Conservation (phyloP, 768 basidiomycete species). For the Suillus fuscotomentosus region DNA sequence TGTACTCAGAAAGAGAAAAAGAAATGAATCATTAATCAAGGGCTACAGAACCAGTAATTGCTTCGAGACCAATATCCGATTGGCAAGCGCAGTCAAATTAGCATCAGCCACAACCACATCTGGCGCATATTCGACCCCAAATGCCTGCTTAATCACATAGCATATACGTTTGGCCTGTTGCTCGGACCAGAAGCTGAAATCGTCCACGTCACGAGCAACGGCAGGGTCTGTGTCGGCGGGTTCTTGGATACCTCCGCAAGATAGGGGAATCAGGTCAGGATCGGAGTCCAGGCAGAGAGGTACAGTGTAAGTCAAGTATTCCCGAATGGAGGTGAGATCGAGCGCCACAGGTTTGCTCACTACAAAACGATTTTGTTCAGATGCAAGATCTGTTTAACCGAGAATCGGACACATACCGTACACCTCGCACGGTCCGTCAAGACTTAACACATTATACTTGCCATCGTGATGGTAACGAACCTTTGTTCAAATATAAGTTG, state of each 20-base stretch:
- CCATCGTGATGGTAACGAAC: constrained; percentile 94
- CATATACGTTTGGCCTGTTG: constrained; percentile 89
- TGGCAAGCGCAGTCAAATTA: constrained; percentile 82
- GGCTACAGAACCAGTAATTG: constrained; percentile 41
- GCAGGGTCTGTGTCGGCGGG: constrained; percentile 15
- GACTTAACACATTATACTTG: constrained; percentile 92
- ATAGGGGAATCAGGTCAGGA: constrained; percentile 73
- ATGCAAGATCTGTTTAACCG: background rate
- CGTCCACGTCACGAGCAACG: constrained; percentile 73
- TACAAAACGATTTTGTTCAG: constrained; percentile 29
- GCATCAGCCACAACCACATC: constrained; percentile 95
- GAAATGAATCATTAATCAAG: constrained; percentile 13
- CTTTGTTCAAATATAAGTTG: constrained; percentile 31
- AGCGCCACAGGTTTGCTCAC: constrained; percentile 67
- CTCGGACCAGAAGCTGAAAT: constrained; percentile 93
- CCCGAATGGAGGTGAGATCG: constrained; percentile 64
- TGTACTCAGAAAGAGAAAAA: background rate
- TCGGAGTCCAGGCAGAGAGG: constrained; percentile 87
- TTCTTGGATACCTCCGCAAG: constrained; percentile 45
- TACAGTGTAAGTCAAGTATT: constrained; percentile 72
- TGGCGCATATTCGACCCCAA: constrained; percentile 83
- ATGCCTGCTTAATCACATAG: constrained; percentile 72
- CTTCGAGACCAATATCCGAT: constrained; percentile 78
- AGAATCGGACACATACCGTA: constrained; percentile 57
- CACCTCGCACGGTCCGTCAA: constrained; percentile 85